Evolutionary conservation across 192 early-diverging fungal genomes (phyloP), one percentile per base, ranked within the genome.

Genomic region (Phlyctochytrium arcticum): DNA sequence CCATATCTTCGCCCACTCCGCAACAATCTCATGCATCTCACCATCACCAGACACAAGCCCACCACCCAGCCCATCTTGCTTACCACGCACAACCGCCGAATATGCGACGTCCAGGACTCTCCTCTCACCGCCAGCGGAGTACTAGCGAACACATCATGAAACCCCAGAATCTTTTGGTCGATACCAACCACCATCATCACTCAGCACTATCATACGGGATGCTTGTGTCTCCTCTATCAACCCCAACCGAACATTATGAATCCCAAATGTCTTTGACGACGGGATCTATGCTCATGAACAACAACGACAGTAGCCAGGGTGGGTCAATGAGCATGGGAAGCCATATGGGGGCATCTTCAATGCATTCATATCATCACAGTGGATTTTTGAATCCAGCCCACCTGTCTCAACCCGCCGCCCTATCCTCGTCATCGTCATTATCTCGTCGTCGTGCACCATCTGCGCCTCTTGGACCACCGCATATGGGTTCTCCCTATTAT

Each of bases 351-450:
- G 0, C 39, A 19, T 44, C 21, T 2, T 12, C 15, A 44, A 12
- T n/a, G 2, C 2, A 12, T 44, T n/a, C 21, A 19, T 2, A 19
- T 44, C 21, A 44, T 19, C 15, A 49, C 5, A 36, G 48, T 17
- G 62, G 62, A 37, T 64, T 32, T 30, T 49, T 64, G 34, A 54
- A 64, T 5, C 62, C 62, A 9, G 62, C 62, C 1, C 62, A 64
- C 36, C 36, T 64, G n/a, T 50, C 49, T 23, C 34, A 54, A 1
- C 48, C 48, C n/a, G 33, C 10, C 32, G 21, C n/a, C n/a, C n/a
- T n/a, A n/a, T n/a, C n/a, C n/a, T n/a, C n/a, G n/a, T n/a, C n/a
- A n/a, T n/a, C n/a, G n/a, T n/a, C n/a, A n/a, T n/a, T n/a, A n/a
- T n/a, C 49, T 2, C 48, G 62, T 33, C 62, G 49, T 0, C 62